Percentiles rank a stretch among this genome's conserved stretches.
Conservation (phyloP, 179 eudicot genomes). For the Heliamphora ciliata region DNA sequence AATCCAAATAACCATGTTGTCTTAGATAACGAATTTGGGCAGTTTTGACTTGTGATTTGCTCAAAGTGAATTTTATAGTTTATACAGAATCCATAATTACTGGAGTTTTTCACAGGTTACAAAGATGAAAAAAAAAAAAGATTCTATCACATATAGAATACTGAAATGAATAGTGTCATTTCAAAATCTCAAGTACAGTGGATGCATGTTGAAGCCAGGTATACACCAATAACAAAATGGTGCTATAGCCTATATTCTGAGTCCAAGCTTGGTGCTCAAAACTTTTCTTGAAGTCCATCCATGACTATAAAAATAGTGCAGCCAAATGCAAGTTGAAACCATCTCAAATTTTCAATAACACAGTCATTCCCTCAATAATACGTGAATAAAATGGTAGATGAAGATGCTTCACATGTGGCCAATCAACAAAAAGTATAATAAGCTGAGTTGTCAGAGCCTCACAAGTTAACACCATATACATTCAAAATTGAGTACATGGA, state of each 20-base stretch:
- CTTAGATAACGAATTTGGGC: neutral
- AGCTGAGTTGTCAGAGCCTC: neutral
- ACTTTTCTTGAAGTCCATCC: no score
- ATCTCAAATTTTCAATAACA: neutral
- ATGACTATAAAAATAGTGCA: neutral
- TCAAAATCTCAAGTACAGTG: neutral
- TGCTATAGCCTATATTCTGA: neutral
- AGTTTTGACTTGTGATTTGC: neutral
- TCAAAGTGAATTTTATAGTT: neutral
- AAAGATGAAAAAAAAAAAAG: neutral
- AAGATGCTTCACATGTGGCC: neutral
- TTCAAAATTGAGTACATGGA: no score
- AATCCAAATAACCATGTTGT: neutral
- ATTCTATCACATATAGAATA: neutral
- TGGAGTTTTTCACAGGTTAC: neutral
- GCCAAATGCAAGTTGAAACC: neutral
- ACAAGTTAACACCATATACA: no score
- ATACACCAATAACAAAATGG: neutral
- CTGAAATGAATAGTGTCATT: neutral
- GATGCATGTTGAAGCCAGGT: neutral
- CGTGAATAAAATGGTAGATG: neutral
- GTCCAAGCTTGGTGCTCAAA: neutral
- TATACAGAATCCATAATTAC: neutral
- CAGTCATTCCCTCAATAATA: no score
- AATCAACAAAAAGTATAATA: neutral